These are phyloP conservation scores for Alnus glutinosa DNA, from an alignment of 306 rosid species.

Conservation along the genomic window DNA sequence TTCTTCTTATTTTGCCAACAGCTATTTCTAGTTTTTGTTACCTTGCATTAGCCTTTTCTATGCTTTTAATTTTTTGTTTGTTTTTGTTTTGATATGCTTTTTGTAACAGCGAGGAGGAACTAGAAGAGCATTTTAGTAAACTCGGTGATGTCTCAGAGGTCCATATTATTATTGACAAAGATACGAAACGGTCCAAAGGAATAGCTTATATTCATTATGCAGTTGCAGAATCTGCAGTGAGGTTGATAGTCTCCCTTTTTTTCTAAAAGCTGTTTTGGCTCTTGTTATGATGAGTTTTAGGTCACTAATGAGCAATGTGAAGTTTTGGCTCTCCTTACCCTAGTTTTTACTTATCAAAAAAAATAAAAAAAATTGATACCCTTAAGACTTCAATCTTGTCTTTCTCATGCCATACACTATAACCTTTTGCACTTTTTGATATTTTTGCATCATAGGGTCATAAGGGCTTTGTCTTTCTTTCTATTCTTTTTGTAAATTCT, in stretches of 20 bases:
- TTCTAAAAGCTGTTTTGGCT: constrained; percentile 3
- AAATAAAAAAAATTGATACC: background rate
- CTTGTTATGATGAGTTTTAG: background rate
- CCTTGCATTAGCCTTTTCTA: background rate
- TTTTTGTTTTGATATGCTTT: constrained; percentile 13
- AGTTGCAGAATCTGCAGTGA: constrained; percentile 57
- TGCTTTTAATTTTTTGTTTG: constrained; percentile 1
- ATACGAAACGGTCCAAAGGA: constrained; percentile 79
- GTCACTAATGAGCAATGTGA: background rate
- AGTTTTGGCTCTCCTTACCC: background rate
- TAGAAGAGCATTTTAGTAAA: constrained; percentile 69
- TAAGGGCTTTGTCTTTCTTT: no score
- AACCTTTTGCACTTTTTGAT: background rate
- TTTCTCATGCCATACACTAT: background rate
- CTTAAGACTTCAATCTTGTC: background rate
- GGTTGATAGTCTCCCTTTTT: constrained; percentile 37
- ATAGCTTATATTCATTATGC: constrained; percentile 62
- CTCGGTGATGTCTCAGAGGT: constrained; percentile 69
- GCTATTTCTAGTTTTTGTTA: background rate
- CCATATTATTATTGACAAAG: constrained; percentile 80
- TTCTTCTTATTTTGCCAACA: background rate
- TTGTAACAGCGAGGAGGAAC: constrained; percentile 74
- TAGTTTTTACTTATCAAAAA: no score
- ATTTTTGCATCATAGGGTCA: no score
- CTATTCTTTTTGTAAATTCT: no score